Evolutionary conservation across 163 green algal species (phyloP).

Genomic region (Scenedesmus sp.): DNA sequence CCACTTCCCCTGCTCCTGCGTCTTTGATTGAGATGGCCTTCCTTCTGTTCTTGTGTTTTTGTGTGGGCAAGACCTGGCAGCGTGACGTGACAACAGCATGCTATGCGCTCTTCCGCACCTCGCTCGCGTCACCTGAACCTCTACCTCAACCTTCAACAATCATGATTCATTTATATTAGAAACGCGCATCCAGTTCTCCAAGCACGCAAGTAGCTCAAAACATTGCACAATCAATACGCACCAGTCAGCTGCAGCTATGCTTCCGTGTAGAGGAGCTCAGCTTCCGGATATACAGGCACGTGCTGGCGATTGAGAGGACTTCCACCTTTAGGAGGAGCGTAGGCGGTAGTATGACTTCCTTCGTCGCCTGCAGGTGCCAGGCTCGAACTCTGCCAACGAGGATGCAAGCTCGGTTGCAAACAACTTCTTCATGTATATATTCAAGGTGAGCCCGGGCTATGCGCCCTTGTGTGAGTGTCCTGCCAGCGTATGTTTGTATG

Average conservation of each 20-base stretch:
- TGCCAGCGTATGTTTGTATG: not conserved
- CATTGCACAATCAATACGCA: not conserved
- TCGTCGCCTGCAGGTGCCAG: not conserved
- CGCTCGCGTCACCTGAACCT: not conserved
- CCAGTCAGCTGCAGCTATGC: not conserved
- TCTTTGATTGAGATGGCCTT: too few relatives aligned
- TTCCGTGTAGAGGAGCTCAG: conserved; percentile 1
- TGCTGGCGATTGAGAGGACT: not conserved
- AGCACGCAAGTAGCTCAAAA: not conserved
- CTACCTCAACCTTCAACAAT: not conserved
- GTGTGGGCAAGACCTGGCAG: not conserved
- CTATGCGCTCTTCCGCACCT: not conserved
- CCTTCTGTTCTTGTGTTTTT: not conserved
- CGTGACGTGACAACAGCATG: not conserved
- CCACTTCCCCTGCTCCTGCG: too few relatives aligned
- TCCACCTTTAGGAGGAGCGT: not conserved
- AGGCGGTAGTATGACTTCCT: conserved; percentile 5
- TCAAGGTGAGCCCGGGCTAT: conserved; percentile 17
- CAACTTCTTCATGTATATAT: conserved; percentile 50
- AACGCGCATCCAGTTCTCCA: not conserved
- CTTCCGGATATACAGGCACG: conserved; percentile 2
- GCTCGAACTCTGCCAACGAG: not conserved
- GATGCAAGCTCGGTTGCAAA: conserved; percentile 17
- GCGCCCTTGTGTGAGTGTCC: not conserved
- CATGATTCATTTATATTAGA: not conserved